Conservation (phyloP, 176 grass and related monocot genomes). For the Avena eriantha region DNA sequence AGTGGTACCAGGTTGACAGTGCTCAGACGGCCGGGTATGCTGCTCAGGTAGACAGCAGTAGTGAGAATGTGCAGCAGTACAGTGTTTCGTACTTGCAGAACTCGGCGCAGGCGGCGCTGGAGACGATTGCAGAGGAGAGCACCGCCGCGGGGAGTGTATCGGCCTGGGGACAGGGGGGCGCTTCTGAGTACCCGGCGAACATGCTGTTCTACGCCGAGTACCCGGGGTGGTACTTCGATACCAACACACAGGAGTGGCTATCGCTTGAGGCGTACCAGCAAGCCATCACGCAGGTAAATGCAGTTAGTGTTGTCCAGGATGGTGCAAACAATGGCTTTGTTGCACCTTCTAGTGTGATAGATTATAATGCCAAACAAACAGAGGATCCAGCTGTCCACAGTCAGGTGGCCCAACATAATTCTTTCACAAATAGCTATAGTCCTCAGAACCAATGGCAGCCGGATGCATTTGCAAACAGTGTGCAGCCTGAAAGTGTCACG, state of each 20-base stretch:
- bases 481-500: constrained; percentile 43
- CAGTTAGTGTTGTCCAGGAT: constrained; percentile 44
- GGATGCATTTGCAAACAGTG: constrained; percentile 52
- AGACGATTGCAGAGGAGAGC: constrained; percentile 75
- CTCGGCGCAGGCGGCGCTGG: constrained; percentile 54
- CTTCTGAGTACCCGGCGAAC: constrained; percentile 74
- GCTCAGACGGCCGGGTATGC: constrained; percentile 39
- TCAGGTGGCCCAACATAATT: constrained; percentile 48
- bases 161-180: constrained; percentile 42
- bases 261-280: constrained; percentile 78
- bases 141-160: constrained; percentile 6
- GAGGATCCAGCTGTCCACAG: constrained; percentile 28
- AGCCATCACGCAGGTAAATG: constrained; percentile 22
- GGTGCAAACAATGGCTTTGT: constrained; percentile 44
- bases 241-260: constrained; percentile 77
- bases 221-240: constrained; percentile 94
- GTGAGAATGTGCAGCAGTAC: constrained; percentile 36
- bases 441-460: constrained; percentile 56
- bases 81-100: constrained; percentile 59
- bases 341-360: background rate
- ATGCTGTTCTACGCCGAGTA: constrained; percentile 90
- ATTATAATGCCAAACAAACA: constrained; percentile 24
- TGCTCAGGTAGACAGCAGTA: constrained; percentile 28
- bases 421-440: constrained; percentile 38
- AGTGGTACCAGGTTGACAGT: constrained; percentile 81